phyloP scores from a whole-genome alignment of 257 asterid species.

The Solanum tarijense region DNA sequence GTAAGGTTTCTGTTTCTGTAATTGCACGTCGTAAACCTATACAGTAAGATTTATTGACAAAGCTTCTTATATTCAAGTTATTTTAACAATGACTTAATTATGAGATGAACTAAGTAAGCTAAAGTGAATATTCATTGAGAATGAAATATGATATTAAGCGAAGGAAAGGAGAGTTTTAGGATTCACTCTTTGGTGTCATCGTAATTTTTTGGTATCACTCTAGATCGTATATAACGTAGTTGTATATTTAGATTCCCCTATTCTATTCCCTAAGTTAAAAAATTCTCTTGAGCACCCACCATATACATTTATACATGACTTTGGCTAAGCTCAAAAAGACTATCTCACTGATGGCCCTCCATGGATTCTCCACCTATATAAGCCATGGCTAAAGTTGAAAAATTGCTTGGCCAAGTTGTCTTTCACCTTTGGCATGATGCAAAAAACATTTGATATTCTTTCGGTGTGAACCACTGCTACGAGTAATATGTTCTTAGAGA shows the following conservation, averaged over 20 bases:
- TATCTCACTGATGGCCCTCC: not conserved
- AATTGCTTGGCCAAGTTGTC: not conserved
- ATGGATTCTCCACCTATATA: not conserved
- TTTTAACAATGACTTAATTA: not conserved
- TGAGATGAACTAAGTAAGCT: not conserved
- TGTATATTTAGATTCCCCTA: not conserved
- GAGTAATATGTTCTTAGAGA: not conserved
- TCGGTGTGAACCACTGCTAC: not conserved
- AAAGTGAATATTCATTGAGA: not conserved
- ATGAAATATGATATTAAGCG: not conserved
- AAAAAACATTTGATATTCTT: not conserved
- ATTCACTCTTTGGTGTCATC: not conserved
- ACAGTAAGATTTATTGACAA: not conserved
- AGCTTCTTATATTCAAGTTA: not conserved
- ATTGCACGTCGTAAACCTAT: not conserved
- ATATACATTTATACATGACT: not conserved
- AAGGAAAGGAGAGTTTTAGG: not conserved
- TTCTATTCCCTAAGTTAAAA: not conserved
- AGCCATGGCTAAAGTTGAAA: not conserved
- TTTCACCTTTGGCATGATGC: not conserved
- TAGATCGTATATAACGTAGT: not conserved
- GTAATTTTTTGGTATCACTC: not conserved
- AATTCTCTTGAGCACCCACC: not conserved
- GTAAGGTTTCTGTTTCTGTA: constrained; percentile 20
- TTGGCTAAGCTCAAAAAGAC: not conserved